Evolutionary conservation across 768 basidiomycete genomes (phyloP).

Genomic region (Omphalotus guepiniiformis): DNA sequence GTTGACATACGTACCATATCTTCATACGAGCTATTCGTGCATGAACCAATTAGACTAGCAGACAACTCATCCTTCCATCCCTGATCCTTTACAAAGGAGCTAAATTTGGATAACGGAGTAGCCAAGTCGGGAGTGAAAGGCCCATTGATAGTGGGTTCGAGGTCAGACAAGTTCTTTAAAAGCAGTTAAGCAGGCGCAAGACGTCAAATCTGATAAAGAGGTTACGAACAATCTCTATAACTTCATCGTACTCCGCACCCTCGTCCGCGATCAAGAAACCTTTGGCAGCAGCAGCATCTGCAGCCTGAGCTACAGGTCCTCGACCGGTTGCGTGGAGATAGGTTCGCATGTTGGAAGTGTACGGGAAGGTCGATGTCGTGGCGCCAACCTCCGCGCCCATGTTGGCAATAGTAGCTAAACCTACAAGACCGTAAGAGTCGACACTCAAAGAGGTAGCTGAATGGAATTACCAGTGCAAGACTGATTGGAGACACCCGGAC

Average conservation of each 20-base stretch:
- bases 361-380: constrained; percentile 98
- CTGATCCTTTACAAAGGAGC: constrained; percentile 70
- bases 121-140: constrained; percentile 97
- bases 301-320: constrained; percentile 78
- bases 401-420: constrained; percentile 92
- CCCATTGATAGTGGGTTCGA: constrained; percentile 93
- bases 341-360: constrained; percentile 82
- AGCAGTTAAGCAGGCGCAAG: constrained; percentile 3
- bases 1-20: constrained; percentile 61
- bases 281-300: constrained; percentile 72
- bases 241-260: constrained; percentile 89
- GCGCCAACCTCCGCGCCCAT: constrained; percentile 99
- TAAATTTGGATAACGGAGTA: constrained; percentile 90
- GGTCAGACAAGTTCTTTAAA: constrained; percentile 72
- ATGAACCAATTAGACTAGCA: constrained; percentile 94
- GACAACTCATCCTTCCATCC: constrained; percentile 94
- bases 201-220: background rate
- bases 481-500: constrained; percentile 81
- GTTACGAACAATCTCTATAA: constrained; percentile 83
- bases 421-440: constrained; percentile 31
- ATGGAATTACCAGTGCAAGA: constrained; percentile 79
- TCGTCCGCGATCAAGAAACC: constrained; percentile 84
- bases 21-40: constrained; percentile 98
- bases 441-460: background rate
- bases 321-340: constrained; percentile 92